Conservation (phyloP, 306 rosid genomes). For the Vachellia pachyceras region DNA sequence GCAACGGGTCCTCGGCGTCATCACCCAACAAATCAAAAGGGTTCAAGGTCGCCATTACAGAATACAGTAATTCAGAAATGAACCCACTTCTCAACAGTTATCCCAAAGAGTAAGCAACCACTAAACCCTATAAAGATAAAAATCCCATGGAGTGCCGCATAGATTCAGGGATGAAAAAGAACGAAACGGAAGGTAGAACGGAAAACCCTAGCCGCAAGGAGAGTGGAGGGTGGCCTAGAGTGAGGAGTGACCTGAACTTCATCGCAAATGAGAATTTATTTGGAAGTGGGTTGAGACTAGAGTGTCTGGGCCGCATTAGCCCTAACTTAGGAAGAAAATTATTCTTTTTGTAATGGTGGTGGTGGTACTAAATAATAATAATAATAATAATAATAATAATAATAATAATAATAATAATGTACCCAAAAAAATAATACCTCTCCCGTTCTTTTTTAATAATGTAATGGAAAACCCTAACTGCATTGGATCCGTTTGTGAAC, state of each 20-base stretch:
- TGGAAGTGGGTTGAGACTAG: background rate
- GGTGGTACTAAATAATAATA: too few species aligned
- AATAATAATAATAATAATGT: too few species aligned
- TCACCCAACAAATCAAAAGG: constrained; percentile 93
- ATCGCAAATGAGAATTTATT: constrained; percentile 41
- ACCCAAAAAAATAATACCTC: background rate
- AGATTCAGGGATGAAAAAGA: constrained; percentile 29
- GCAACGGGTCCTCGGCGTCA: constrained; percentile 89
- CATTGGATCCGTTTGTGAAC: too few species aligned
- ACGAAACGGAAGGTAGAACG: background rate
- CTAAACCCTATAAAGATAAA: constrained; percentile 42
- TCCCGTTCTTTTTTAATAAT: too few species aligned
- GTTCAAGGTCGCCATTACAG: constrained; percentile 76
- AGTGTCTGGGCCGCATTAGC: background rate
- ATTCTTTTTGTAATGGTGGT: too few species aligned
- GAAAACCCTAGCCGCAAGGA: constrained; percentile 65
- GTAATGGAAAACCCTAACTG: too few species aligned
- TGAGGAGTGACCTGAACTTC: constrained; percentile 21
- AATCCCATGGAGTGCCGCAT: constrained; percentile 41
- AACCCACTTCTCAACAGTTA: constrained; percentile 31
- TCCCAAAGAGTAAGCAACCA: constrained; percentile 33
- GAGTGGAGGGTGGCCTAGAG: background rate
- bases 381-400: background rate
- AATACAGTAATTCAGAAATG: background rate
- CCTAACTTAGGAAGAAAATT: background rate